phyloP scores from a whole-genome alignment of 306 rosid species.

The Malus sieversii region DNA sequence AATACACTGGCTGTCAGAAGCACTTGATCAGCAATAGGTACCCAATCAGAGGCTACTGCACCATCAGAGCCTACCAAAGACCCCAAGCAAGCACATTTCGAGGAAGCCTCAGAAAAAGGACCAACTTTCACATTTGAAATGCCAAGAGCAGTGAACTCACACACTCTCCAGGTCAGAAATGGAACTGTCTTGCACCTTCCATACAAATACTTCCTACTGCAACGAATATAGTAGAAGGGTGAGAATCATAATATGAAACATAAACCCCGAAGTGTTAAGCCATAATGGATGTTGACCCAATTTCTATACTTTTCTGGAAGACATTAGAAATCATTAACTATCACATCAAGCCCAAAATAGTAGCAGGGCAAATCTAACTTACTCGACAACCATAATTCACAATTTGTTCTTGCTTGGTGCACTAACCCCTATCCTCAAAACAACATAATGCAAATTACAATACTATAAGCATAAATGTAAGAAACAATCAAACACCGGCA shows the following conservation, averaged over 20 bases:
- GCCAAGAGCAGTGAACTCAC: conserved; percentile 26
- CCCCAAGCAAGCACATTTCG: conserved; percentile 48
- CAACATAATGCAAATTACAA: not conserved
- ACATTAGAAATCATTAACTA: not conserved
- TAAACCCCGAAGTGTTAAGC: not conserved
- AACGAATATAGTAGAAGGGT: not conserved
- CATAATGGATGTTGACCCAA: too few relatives aligned
- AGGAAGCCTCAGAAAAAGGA: conserved; percentile 27
- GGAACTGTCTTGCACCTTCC: conserved; percentile 27
- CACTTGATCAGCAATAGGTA: conserved; percentile 65
- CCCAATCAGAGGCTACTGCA: conserved; percentile 38
- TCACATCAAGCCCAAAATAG: not conserved
- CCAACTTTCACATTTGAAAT: conserved; percentile 24
- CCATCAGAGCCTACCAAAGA: conserved; percentile 56
- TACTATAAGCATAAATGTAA: not conserved
- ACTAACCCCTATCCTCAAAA: not conserved
- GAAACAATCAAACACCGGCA: not conserved
- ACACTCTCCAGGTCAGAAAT: conserved; percentile 26
- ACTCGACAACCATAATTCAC: not conserved
- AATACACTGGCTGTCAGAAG: conserved; percentile 80
- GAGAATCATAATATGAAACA: not conserved
- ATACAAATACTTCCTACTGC: conserved; percentile 42
- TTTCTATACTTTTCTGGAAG: not conserved
- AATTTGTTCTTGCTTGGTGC: not conserved
- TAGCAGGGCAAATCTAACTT: not conserved